Evolutionary conservation across 2,329 filamentous ascomycete species (phyloP).

Genomic region (Passalora sequoiae): DNA sequence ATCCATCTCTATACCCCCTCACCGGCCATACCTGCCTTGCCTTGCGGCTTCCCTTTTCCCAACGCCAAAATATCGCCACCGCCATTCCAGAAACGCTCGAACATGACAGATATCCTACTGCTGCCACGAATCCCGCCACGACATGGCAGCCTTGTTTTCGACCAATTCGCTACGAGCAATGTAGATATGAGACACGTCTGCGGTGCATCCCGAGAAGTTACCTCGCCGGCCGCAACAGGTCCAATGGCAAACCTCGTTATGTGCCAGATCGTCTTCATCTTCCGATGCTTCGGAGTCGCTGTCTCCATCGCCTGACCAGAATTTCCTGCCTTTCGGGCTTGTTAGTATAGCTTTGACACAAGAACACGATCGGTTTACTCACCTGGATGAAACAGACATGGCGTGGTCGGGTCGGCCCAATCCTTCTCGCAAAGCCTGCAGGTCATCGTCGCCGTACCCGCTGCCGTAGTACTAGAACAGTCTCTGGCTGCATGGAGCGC

Average conservation of each 20-base stretch:
- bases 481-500: no score
- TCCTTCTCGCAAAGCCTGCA: neutral
- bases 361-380: neutral
- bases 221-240: neutral
- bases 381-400: slow-evolving; percentile 3
- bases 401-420: neutral
- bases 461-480: no score
- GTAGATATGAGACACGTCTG: neutral
- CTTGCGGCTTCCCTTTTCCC: no score
- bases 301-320: neutral
- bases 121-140: neutral
- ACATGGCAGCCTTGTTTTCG: no score
- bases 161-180: no score
- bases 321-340: neutral
- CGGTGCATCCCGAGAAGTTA: neutral
- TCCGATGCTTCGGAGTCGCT: neutral
- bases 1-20: no score
- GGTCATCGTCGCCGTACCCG: no score
- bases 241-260: neutral
- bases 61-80: neutral
- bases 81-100: no score
- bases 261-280: neutral
- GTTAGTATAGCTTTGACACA: neutral
- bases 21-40: no score
- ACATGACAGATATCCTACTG: neutral